These are phyloP conservation scores for Fusarium luffae DNA, from an alignment of 2,329 filamentous ascomycete species.

Conservation along the genomic window DNA sequence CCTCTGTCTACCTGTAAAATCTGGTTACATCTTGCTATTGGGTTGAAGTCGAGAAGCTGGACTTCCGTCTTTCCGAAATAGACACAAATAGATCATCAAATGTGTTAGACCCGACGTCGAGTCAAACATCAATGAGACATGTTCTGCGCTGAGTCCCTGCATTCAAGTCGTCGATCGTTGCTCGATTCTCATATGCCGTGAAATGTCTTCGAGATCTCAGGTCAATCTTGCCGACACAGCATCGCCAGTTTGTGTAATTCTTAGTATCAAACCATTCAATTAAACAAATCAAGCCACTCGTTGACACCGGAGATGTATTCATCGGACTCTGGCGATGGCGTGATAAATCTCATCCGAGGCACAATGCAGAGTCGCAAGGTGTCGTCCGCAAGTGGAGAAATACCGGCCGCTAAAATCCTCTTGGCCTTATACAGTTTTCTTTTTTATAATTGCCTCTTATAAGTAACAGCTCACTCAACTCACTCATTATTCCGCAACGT, in stretches of 20 bases:
- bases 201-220: neutral
- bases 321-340: conserved; percentile 28
- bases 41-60: neutral
- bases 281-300: neutral
- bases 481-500: neutral
- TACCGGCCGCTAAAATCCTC: conserved; percentile 27
- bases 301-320: neutral
- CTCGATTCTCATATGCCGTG: neutral
- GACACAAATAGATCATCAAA: neutral
- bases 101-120: neutral
- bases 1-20: neutral
- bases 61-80: neutral
- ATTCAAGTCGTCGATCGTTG: neutral
- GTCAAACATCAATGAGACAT: neutral
- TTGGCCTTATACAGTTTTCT: conserved; percentile 1
- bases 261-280: too few relatives aligned
- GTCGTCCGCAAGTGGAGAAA: conserved; percentile 23
- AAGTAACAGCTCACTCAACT: neutral
- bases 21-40: neutral
- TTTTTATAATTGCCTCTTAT: conserved; percentile 6
- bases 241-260: neutral
- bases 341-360: conserved; percentile 33
- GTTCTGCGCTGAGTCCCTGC: neutral
- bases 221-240: neutral
- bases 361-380: conserved; percentile 21